Conservation (phyloP, 1,284 basidiomycete genomes). For the Coniophora puteana region DNA sequence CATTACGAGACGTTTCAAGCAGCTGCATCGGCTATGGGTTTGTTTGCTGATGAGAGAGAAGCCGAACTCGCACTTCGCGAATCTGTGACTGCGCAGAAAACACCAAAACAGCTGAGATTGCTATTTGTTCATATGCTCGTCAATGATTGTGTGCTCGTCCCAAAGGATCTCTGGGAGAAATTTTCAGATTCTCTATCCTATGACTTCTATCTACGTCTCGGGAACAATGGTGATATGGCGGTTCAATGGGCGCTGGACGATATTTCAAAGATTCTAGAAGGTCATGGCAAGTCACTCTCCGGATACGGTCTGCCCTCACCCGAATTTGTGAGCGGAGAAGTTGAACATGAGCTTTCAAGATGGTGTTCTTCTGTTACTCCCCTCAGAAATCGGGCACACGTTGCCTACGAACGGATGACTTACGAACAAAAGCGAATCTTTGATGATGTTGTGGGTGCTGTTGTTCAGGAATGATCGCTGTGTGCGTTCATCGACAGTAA, state of each 20-base stretch:
- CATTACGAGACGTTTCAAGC: conserved; percentile 22
- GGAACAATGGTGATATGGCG: conserved; percentile 8
- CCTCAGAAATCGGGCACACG: conserved; percentile 19
- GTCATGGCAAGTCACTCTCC: conserved; percentile 14
- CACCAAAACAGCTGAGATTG: conserved; percentile 29
- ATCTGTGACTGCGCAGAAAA: conserved; percentile 25
- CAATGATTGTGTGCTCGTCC: conserved; percentile 25
- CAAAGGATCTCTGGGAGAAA: conserved; percentile 23
- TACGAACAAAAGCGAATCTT: conserved; percentile 28
- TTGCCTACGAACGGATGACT: conserved; percentile 20
- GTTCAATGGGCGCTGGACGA: conserved; percentile 8
- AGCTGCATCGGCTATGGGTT: conserved; percentile 23
- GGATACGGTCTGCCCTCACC: conserved; percentile 28
- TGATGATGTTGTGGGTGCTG: conserved; percentile 21
- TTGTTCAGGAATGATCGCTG: conserved; percentile 14
- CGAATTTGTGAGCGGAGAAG: conserved; percentile 18
- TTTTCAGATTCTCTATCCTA: conserved; percentile 20
- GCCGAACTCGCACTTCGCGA: conserved; percentile 28
- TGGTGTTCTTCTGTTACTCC: conserved; percentile 17
- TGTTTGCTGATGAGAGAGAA: conserved; percentile 26
- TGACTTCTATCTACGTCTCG: conserved; percentile 21
- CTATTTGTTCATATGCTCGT: conserved; percentile 33
- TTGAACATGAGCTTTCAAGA: conserved; percentile 23
- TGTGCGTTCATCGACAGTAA: conserved; percentile 34
- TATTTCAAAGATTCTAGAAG: conserved; percentile 10